Evolutionary conservation across 768 basidiomycete species (phyloP).

Genomic region (Suillus cothurnatus): DNA sequence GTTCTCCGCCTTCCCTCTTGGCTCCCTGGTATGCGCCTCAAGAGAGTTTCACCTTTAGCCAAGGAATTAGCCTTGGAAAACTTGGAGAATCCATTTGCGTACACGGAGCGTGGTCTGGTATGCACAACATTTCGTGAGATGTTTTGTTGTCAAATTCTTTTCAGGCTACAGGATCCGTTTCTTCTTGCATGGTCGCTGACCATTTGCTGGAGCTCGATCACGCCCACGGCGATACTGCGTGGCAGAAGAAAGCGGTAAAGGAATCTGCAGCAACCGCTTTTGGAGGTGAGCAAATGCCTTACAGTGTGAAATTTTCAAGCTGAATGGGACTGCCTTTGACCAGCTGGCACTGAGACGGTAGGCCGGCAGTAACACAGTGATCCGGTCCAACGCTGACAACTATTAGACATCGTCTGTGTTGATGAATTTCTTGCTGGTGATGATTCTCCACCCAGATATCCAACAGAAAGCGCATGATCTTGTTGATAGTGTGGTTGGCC

Average conservation of each 20-base stretch:
- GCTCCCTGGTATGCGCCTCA: conserved; percentile 16
- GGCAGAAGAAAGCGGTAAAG: conserved; percentile 5
- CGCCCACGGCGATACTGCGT: background rate
- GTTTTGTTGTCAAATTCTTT: background rate
- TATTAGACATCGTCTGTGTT: conserved; percentile 7
- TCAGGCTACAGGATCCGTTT: conserved; percentile 26
- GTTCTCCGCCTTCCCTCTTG: conserved; percentile 13
- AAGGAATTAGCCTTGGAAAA: conserved; percentile 1
- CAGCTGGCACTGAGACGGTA: conserved; percentile 10
- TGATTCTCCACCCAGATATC: conserved; percentile 17
- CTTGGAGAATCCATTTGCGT: conserved; percentile 10
- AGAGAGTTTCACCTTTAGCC: conserved; percentile 2
- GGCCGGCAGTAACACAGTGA: background rate
- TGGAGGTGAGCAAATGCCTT: background rate
- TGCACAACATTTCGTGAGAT: background rate
- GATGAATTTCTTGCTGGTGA: conserved; percentile 15
- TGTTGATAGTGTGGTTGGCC: conserved; percentile 17
- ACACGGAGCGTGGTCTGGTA: conserved; percentile 10
- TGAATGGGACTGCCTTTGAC: background rate
- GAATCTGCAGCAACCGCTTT: conserved; percentile 9
- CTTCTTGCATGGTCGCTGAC: conserved; percentile 13
- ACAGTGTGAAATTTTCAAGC: background rate
- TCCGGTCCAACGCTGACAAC: background rate
- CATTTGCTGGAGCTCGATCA: background rate
- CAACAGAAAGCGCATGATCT: conserved; percentile 32